Percentiles rank a stretch among this genome's conserved stretches.
Evolutionary conservation across 306 rosid genomes (phyloP).

Genomic region (Psophocarpus tetragonolobus): DNA sequence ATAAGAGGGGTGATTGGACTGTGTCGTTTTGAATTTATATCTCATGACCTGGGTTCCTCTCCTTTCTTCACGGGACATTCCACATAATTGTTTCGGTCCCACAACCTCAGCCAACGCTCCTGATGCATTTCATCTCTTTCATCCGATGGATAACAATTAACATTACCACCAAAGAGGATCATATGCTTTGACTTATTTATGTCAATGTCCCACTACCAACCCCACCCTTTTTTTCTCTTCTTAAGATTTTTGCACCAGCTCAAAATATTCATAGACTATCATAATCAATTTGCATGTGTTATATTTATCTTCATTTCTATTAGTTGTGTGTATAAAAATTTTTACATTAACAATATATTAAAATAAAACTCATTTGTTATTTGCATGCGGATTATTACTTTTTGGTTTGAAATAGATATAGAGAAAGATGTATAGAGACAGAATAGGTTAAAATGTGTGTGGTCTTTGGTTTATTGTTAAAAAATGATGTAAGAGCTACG

Average conservation of each 20-base stretch:
- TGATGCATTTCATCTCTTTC: conserved; percentile 27
- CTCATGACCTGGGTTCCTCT: conserved; percentile 12
- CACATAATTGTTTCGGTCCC: conserved; percentile 48
- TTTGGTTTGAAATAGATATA: not conserved
- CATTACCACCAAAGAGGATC: conserved; percentile 2
- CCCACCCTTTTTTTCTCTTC: not conserved
- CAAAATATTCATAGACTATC: not conserved
- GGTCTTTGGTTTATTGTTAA: not conserved
- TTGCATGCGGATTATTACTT: not conserved
- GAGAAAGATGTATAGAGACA: conserved; percentile 6
- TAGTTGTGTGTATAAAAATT: too few relatives aligned
- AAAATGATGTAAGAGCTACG: not conserved
- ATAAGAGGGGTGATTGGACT: conserved; percentile 37
- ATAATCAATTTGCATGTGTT: too few relatives aligned
- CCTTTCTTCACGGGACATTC: conserved; percentile 41
- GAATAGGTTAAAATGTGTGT: not conserved
- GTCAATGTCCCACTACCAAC: conserved; percentile 29
- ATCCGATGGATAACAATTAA: conserved; percentile 37
- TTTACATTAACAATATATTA: not conserved
- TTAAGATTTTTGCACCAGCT: not conserved
- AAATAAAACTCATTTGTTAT: not conserved
- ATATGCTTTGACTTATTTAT: conserved; percentile 44
- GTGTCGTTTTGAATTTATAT: conserved; percentile 46
- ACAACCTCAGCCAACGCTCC: conserved; percentile 35
- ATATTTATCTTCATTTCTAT: not conserved